phyloP scores from a whole-genome alignment of 345 rosid genomes.

The Erodium maritimum region DNA sequence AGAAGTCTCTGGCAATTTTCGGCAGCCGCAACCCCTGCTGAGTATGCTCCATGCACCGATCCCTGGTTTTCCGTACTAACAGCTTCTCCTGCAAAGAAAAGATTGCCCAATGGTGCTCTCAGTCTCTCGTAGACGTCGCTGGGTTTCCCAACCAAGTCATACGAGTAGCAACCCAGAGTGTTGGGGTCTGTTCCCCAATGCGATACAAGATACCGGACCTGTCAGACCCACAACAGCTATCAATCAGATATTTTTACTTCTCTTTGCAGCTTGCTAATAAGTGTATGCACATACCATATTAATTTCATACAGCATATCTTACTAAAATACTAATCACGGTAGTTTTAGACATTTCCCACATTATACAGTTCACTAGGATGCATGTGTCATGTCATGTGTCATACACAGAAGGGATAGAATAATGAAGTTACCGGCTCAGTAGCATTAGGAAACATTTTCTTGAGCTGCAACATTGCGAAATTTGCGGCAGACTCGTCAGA shows the following conservation, averaged over 20 bases:
- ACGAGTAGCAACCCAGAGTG: conserved; percentile 72
- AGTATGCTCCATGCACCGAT: conserved; percentile 80
- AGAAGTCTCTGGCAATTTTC: conserved; percentile 48
- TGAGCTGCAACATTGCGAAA: conserved; percentile 59
- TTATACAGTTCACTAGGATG: too few relatives aligned
- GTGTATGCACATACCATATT: too few relatives aligned
- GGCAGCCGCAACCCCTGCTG: conserved; percentile 63
- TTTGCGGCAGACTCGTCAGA: conserved; percentile 50
- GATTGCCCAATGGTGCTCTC: conserved; percentile 47
- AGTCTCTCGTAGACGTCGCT: conserved; percentile 58
- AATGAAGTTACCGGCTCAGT: conserved; percentile 48
- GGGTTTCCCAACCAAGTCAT: conserved; percentile 70
- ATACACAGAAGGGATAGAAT: neutral
- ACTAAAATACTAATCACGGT: too few relatives aligned
- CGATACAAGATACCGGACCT: conserved; percentile 62
- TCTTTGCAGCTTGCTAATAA: too few relatives aligned
- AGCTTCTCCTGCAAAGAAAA: conserved; percentile 87
- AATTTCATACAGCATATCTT: too few relatives aligned
- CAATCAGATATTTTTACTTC: too few relatives aligned
- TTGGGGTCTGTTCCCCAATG: conserved; percentile 75
- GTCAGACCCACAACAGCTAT: conserved; percentile 1
- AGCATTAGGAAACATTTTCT: conserved; percentile 80
- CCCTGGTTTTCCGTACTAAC: conserved; percentile 75
- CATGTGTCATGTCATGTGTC: neutral
- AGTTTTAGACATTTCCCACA: too few relatives aligned